phyloP scores from a whole-genome alignment of 2,329 filamentous ascomycete genomes.

The Daldinia sp. region DNA sequence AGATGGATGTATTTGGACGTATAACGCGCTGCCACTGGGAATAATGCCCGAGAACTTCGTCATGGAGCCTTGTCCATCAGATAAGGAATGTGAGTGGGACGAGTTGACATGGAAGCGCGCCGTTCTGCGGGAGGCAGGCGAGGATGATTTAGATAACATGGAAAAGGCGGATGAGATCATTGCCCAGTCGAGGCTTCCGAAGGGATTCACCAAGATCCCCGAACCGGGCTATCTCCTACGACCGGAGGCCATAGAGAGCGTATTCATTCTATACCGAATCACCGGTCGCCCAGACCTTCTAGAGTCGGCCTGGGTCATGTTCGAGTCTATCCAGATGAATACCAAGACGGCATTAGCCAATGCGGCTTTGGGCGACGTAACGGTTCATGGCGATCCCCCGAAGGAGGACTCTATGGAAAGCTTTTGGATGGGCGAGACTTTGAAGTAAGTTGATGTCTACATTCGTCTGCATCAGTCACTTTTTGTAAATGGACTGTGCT shows the following conservation, averaged over 20 bases:
- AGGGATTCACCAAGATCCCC: slow-evolving; percentile 45
- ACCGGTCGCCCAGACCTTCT: slow-evolving; percentile 44
- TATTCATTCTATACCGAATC: slow-evolving; percentile 48
- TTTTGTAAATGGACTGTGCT: slow-evolving; percentile 1
- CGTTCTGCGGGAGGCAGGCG: slow-evolving; percentile 38
- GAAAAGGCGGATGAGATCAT: slow-evolving; percentile 40
- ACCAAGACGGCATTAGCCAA: slow-evolving; percentile 47
- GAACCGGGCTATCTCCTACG: slow-evolving; percentile 48
- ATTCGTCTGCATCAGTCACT: background rate
- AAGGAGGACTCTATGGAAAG: slow-evolving; percentile 48
- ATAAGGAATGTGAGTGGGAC: slow-evolving; percentile 48
- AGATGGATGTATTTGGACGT: slow-evolving; percentile 66
- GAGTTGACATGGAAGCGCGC: slow-evolving; percentile 47
- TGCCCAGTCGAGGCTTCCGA: slow-evolving; percentile 40
- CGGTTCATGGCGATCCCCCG: slow-evolving; percentile 29
- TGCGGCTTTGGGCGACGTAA: slow-evolving; percentile 47
- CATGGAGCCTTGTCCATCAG: slow-evolving; percentile 56
- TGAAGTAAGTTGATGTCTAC: slow-evolving; percentile 40
- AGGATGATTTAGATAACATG: slow-evolving; percentile 27
- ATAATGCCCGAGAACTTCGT: slow-evolving; percentile 66
- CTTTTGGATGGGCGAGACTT: slow-evolving; percentile 47
- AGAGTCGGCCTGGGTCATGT: slow-evolving; percentile 48
- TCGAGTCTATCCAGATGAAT: slow-evolving; percentile 44
- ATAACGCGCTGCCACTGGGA: slow-evolving; percentile 60
- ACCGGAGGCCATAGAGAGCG: slow-evolving; percentile 50